phyloP scores from a whole-genome alignment of 257 asterid genomes.

The Capsicum chinense region DNA sequence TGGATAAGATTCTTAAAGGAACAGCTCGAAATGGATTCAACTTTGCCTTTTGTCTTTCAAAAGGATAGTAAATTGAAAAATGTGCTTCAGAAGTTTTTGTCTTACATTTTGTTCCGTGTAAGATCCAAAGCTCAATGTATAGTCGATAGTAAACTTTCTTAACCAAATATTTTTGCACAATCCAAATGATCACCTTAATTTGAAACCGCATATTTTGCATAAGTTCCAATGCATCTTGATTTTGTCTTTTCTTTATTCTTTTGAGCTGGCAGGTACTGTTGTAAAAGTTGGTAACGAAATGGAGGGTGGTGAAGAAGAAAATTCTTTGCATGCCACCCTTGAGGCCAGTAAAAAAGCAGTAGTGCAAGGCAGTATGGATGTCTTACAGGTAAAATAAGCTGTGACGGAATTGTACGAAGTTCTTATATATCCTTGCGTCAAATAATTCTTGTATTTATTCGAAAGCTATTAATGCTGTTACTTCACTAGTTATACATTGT shows the following conservation, averaged over 20 bases:
- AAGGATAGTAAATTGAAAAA: not conserved
- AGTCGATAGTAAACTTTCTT: not conserved
- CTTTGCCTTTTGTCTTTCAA: not conserved
- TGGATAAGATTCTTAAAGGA: not conserved
- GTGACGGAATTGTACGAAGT: not conserved
- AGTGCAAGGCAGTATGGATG: slow-evolving; percentile 77
- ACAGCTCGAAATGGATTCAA: not conserved
- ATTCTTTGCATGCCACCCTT: slow-evolving; percentile 65
- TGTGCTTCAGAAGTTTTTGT: not conserved
- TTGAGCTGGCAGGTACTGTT: slow-evolving; percentile 61
- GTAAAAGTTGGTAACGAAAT: slow-evolving; percentile 54
- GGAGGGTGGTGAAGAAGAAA: slow-evolving; percentile 61
- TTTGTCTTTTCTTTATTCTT: slow-evolving; percentile 32
- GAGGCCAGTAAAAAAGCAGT: slow-evolving; percentile 84
- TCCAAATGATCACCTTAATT: slow-evolving; percentile 5
- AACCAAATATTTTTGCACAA: not conserved
- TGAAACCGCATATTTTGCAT: not conserved
- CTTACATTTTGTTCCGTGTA: not conserved
- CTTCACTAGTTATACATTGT: not conserved
- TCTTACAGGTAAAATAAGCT: slow-evolving; percentile 63
- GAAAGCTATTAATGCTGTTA: not conserved
- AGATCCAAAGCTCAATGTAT: slow-evolving; percentile 6
- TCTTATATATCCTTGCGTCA: slow-evolving; percentile 3
- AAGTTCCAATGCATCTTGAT: slow-evolving; percentile 7
- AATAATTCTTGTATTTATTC: slow-evolving; percentile 9